Percentiles rank a stretch among this genome's conserved stretches.
Conservation (phyloP, 805 yeast species). For the Saccharomyces cerevisiae region DNA sequence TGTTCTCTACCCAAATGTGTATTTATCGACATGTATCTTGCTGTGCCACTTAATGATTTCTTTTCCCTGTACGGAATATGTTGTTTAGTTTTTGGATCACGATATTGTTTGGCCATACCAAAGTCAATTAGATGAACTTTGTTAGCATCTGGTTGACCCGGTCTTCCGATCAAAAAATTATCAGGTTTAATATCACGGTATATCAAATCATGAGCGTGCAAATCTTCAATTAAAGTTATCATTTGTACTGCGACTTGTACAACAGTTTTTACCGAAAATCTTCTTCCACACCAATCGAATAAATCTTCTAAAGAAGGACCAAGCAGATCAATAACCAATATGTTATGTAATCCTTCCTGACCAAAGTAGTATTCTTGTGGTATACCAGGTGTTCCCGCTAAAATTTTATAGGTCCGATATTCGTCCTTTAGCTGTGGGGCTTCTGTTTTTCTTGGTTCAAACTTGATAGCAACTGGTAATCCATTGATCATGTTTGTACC, state of each 20-base stretch:
- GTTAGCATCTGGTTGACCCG: conserved; percentile 75
- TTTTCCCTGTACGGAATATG: conserved; percentile 96
- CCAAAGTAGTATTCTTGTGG: conserved; percentile 98
- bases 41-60: conserved; percentile 93
- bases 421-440: conserved; percentile 97
- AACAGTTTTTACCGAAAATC: conserved; percentile 79
- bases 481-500: conserved; percentile 89
- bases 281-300: conserved; percentile 96
- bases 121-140: conserved; percentile 86
- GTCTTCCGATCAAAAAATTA: conserved; percentile 88
- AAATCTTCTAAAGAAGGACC: conserved; percentile 95
- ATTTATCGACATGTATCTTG: conserved; percentile 96
- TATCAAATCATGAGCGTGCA: conserved; percentile 84
- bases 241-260: conserved; percentile 92
- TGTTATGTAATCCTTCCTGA: conserved; percentile 95
- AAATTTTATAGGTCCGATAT: conserved; percentile 85
- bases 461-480: conserved; percentile 91
- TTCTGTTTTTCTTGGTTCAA: conserved; percentile 92
- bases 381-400: conserved; percentile 74
- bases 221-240: conserved; percentile 76
- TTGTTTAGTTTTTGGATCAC: conserved; percentile 91
- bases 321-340: conserved; percentile 83
- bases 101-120: conserved; percentile 97
- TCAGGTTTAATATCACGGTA: conserved; percentile 97
- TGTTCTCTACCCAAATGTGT: conserved; percentile 97